phyloP scores from a whole-genome alignment of 768 basidiomycete genomes.

The Neoboletus brunneissimus region DNA sequence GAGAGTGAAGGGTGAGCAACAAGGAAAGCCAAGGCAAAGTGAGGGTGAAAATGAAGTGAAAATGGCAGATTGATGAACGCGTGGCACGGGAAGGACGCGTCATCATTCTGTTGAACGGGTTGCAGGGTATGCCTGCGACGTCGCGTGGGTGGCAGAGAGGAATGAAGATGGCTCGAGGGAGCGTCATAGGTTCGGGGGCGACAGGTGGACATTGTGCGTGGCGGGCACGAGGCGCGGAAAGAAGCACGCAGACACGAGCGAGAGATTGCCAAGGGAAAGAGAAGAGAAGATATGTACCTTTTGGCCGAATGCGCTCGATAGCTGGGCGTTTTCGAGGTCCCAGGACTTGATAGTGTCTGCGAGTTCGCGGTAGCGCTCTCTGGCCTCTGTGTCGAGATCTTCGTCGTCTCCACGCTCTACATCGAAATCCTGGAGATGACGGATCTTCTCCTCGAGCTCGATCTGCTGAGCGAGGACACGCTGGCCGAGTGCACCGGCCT shows the following conservation, averaged over 20 bases:
- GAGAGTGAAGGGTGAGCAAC: constrained; percentile 7
- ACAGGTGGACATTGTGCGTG: constrained; percentile 1
- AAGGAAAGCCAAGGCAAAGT: neutral
- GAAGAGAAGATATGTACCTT: constrained; percentile 46
- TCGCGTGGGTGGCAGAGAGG: neutral
- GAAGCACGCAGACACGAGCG: constrained; percentile 8
- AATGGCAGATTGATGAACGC: neutral
- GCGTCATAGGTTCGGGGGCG: neutral
- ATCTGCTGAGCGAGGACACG: constrained; percentile 91
- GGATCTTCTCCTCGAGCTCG: constrained; percentile 86
- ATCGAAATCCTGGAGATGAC: constrained; percentile 72
- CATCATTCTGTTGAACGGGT: neutral
- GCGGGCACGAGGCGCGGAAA: constrained; percentile 17
- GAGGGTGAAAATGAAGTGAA: neutral
- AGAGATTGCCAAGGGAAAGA: neutral
- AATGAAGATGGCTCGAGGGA: neutral
- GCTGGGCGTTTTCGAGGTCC: constrained; percentile 76
- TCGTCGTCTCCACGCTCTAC: constrained; percentile 62
- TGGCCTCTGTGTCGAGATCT: constrained; percentile 62
- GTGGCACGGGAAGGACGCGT: neutral
- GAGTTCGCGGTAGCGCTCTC: constrained; percentile 73
- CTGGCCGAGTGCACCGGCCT: constrained; percentile 90
- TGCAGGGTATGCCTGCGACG: neutral
- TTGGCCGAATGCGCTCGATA: constrained; percentile 64
- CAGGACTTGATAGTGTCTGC: constrained; percentile 71